Percentiles rank a stretch among this genome's conserved stretches.
Conservation (phyloP, 345 rosid genomes). For the Bruguiera parviflora region DNA sequence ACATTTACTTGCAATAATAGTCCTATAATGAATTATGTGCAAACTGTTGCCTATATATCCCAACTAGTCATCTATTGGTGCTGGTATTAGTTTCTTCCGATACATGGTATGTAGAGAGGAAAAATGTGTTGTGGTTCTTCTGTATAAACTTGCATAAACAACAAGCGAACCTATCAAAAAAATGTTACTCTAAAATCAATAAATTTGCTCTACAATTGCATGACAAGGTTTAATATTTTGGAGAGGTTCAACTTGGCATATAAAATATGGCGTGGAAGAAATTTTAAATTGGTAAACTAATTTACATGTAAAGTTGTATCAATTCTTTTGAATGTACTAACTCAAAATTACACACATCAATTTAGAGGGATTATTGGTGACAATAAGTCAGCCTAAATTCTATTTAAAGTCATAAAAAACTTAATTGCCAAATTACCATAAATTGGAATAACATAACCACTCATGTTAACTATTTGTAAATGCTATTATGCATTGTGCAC, state of each 20-base stretch:
- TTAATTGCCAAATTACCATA: background rate
- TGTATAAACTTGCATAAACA: slow-evolving; percentile 58
- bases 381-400: background rate
- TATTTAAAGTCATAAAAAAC: background rate
- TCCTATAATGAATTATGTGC: slow-evolving; percentile 7
- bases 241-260: background rate
- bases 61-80: slow-evolving; percentile 27
- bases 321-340: too few relatives aligned
- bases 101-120: slow-evolving; percentile 50
- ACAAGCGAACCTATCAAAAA: background rate
- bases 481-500: too few relatives aligned
- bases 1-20: background rate
- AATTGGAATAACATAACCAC: too few relatives aligned
- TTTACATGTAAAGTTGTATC: too few relatives aligned
- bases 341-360: too few relatives aligned
- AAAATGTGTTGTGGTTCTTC: slow-evolving; percentile 57
- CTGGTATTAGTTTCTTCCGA: slow-evolving; percentile 49
- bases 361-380: too few relatives aligned
- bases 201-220: too few relatives aligned
- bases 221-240: background rate
- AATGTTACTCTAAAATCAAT: background rate
- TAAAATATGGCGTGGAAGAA: too few relatives aligned
- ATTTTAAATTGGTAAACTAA: too few relatives aligned
- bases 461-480: too few relatives aligned
- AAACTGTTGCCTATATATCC: background rate